Base-by-base conservation (phyloP, 441 rosid species). In the Euphorbia corollata region DNA sequence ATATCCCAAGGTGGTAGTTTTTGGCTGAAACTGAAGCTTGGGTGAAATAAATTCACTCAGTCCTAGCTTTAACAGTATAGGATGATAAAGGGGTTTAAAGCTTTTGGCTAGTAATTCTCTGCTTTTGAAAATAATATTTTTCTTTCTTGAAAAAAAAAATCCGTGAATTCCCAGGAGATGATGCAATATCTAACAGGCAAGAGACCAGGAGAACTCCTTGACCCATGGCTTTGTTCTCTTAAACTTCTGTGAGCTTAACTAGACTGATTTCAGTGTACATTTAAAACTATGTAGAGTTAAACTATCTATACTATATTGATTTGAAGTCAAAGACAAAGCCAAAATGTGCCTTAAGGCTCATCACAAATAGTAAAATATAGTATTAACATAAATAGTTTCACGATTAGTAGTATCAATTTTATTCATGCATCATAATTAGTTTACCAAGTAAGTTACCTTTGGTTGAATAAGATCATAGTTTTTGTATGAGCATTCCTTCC, bases 401-500 rank as follows among this genome's bases (percentile, higher is more conserved):
- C 32, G 4, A 1, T 1, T 1, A 27, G 32, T 27, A 27, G 4
- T 27, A 27, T 27, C 32, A 62, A 23, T 36, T 8, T 19, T 39
- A 43, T 47, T 3, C 11, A 20, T 10, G n/a, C 56, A 38, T 2
- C 10, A 34, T 30, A 51, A 59, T 15, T n/a, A 4, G 39, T 56
- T 39, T 39, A 55, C 23, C 27, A 51, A 13, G 10, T 45, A 32
- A 43, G 8, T 63, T 81, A 93, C 99, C 97, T 91, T 91, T 3
- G 99, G 77, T 64, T 70, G 91, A 60, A 93, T 43, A 64, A 86
- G 38, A 68, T 93, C 99, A 73, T 80, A 93, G 66, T 93, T 93
- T 82, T 82, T 89, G 75, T 71, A 89, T 1, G 70, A 87, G 78
- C 99, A 93, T 51, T 77, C 89, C 86, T 89, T 93, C 72, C 96